Percentiles rank a stretch among this genome's conserved stretches.
These are phyloP conservation scores for Fusarium anthophilum DNA, from an alignment of 2,329 filamentous ascomycete genomes.

Conservation along the genomic window DNA sequence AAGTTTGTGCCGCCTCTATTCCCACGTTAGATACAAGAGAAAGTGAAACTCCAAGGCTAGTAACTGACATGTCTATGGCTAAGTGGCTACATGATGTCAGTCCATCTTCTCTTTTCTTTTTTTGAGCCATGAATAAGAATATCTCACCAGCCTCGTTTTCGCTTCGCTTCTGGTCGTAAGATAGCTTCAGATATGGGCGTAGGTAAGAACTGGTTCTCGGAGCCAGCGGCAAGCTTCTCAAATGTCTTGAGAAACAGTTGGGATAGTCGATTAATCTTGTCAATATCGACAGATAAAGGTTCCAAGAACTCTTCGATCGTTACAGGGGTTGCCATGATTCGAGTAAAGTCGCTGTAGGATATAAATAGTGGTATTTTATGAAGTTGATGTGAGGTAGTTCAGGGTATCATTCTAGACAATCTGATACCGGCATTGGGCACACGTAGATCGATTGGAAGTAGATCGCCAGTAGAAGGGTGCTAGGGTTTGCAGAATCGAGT, in stretches of 20 bases:
- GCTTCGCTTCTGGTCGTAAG: conserved; percentile 57
- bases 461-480: not conserved
- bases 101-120: not conserved
- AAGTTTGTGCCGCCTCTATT: conserved; percentile 76
- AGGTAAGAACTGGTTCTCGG: conserved; percentile 65
- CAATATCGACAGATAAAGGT: conserved; percentile 60
- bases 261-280: conserved; percentile 58
- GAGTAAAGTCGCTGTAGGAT: not conserved
- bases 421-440: not conserved
- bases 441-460: not conserved
- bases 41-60: not conserved
- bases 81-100: conserved; percentile 57
- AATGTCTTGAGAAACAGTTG: conserved; percentile 59
- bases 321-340: conserved; percentile 29
- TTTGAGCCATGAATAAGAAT: not conserved
- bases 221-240: conserved; percentile 60
- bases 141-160: conserved; percentile 60
- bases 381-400: not conserved
- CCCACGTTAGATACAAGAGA: conserved; percentile 25
- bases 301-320: conserved; percentile 57
- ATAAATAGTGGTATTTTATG: not conserved
- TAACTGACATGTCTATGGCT: conserved; percentile 71
- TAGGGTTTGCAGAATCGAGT: not conserved
- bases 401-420: conserved; percentile 27
- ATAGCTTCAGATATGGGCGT: conserved; percentile 70